Evolutionary conservation across 1,284 basidiomycete genomes (phyloP).

Genomic region (Calocybe gambosa): DNA sequence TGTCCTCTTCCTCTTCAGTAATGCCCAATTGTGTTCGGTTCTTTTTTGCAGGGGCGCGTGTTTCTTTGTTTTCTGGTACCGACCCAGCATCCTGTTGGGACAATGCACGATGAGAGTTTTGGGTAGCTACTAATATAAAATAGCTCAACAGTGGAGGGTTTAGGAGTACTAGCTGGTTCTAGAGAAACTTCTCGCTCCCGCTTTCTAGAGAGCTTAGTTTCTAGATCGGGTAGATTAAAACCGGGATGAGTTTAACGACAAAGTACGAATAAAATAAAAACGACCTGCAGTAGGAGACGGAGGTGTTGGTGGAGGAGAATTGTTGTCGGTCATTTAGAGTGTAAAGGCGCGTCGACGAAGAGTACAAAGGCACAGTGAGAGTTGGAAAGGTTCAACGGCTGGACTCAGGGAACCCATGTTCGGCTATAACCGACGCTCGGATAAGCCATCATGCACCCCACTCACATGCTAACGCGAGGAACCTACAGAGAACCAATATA

Average conservation of each 20-base stretch:
- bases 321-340: slow-evolving; percentile 17
- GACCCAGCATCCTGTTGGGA: slow-evolving; percentile 39
- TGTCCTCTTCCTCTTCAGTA: slow-evolving; percentile 56
- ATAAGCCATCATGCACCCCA: slow-evolving; percentile 5
- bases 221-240: slow-evolving; percentile 21
- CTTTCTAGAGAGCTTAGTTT: slow-evolving; percentile 38
- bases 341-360: slow-evolving; percentile 16
- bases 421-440: slow-evolving; percentile 32
- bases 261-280: slow-evolving; percentile 13
- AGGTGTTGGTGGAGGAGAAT: slow-evolving; percentile 30
- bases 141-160: slow-evolving; percentile 10
- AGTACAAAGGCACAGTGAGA: slow-evolving; percentile 15
- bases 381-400: slow-evolving; percentile 15
- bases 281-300: slow-evolving; percentile 34
- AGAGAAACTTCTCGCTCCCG: slow-evolving; percentile 70
- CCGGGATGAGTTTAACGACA: slow-evolving; percentile 7
- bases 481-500: neutral
- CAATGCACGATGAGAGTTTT: slow-evolving; percentile 12
- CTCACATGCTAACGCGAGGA: neutral
- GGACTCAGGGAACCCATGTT: slow-evolving; percentile 19
- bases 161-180: slow-evolving; percentile 53
- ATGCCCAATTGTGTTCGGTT: slow-evolving; percentile 56
- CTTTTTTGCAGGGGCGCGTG: slow-evolving; percentile 62
- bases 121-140: slow-evolving; percentile 12
- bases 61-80: slow-evolving; percentile 37